phyloP scores from a whole-genome alignment of 2,329 filamentous ascomycete genomes.

The Curvularia hawaiiensis region DNA sequence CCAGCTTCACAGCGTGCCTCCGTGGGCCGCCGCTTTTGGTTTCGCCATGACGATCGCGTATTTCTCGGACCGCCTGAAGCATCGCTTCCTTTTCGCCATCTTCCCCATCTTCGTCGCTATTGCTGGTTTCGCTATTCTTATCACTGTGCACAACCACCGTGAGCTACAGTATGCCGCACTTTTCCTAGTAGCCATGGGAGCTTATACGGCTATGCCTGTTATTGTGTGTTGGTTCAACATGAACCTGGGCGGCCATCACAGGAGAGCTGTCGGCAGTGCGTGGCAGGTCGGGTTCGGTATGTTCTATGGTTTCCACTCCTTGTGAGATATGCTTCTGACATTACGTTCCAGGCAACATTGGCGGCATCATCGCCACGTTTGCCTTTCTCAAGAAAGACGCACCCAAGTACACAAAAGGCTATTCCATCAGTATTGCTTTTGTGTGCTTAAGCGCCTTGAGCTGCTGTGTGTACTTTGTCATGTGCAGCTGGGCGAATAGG shows the following conservation, averaged over 20 bases:
- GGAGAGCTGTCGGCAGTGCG: conserved; percentile 54
- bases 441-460: conserved; percentile 68
- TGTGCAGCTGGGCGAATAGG: conserved; percentile 65
- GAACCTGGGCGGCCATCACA: conserved; percentile 59
- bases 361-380: conserved; percentile 59
- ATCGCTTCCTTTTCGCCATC: conserved; percentile 77
- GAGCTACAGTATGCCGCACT: conserved; percentile 76
- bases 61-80: conserved; percentile 71
- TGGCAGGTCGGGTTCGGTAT: conserved; percentile 52
- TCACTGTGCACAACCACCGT: conserved; percentile 71
- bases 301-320: neutral
- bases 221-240: conserved; percentile 65
- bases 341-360: conserved; percentile 52
- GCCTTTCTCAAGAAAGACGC: conserved; percentile 63
- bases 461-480: conserved; percentile 64
- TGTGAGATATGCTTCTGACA: neutral
- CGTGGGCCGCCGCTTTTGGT: conserved; percentile 75
- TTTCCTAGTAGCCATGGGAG: conserved; percentile 80
- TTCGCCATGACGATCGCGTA: conserved; percentile 78
- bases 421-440: conserved; percentile 78
- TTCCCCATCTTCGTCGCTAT: conserved; percentile 72
- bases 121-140: conserved; percentile 74
- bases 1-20: conserved; percentile 60
- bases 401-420: conserved; percentile 72
- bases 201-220: conserved; percentile 88